phyloP scores from a whole-genome alignment of 345 rosid genomes.

The Carallia brachiata region DNA sequence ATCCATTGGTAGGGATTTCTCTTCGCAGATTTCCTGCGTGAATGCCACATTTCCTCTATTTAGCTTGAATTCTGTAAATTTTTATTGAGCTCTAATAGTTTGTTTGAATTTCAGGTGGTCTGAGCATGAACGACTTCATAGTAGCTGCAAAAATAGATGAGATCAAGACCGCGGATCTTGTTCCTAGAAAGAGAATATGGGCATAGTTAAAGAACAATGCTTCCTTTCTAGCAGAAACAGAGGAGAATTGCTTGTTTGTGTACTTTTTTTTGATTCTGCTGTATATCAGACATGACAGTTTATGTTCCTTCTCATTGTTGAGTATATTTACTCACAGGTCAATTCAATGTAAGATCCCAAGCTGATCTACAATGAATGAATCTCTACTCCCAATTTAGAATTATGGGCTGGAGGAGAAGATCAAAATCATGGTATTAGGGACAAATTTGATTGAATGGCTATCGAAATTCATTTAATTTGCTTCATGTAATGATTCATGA shows the following conservation, averaged over 20 bases:
- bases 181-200: constrained; percentile 73
- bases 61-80: background rate
- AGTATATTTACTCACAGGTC: no score
- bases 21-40: background rate
- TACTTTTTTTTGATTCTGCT: background rate
- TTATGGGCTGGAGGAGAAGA: no score
- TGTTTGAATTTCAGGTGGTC: constrained; percentile 54
- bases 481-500: no score
- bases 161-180: constrained; percentile 87
- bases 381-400: no score
- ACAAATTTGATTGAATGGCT: no score
- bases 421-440: no score
- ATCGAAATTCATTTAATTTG: no score
- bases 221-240: background rate
- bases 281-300: background rate
- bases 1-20: constrained; percentile 52
- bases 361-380: no score
- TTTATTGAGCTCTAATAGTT: background rate
- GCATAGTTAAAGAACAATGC: constrained; percentile 36
- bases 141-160: constrained; percentile 83
- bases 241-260: background rate
- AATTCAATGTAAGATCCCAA: no score
- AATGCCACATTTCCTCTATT: background rate
- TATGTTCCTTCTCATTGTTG: background rate
- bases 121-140: constrained; percentile 87